phyloP scores from a whole-genome alignment of 2,329 filamentous ascomycete species.

The Hypocreales sp. region DNA sequence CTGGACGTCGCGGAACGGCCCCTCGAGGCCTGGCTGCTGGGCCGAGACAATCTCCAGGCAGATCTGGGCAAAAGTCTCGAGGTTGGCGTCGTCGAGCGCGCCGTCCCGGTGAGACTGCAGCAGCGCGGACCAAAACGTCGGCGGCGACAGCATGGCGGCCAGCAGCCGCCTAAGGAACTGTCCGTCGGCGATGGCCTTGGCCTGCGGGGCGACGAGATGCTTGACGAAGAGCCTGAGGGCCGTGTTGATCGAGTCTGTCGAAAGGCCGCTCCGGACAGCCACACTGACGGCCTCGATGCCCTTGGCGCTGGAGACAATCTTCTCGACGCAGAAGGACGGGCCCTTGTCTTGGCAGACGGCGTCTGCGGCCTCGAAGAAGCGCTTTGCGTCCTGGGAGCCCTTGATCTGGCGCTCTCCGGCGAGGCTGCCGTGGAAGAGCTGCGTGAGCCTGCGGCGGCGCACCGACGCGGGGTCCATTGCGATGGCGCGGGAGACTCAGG shows the following conservation, averaged over 20 bases:
- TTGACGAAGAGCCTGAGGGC: constrained; percentile 2
- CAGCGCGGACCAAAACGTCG: constrained; percentile 4
- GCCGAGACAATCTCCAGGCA: constrained; percentile 5
- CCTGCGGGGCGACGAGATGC: constrained; percentile 1
- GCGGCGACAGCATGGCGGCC: constrained; percentile 4
- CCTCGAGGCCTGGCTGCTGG: not conserved
- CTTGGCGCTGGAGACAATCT: constrained; percentile 1
- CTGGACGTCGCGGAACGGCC: constrained; percentile 5
- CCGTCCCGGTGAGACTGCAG: not conserved
- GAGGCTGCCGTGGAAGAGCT: constrained; percentile 3
- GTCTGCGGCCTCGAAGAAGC: constrained; percentile 6
- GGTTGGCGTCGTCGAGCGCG: not conserved
- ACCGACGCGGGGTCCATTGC: not conserved
- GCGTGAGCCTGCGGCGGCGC: not conserved
- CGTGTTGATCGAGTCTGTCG: not conserved
- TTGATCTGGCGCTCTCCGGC: constrained; percentile 3
- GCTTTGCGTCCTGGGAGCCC: constrained; percentile 4
- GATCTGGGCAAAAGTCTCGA: constrained; percentile 6
- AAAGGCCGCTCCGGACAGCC: constrained; percentile 4
- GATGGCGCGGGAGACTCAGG: too few species aligned
- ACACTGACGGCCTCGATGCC: constrained; percentile 3
- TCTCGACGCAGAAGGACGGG: constrained; percentile 3
- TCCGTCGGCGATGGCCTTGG: constrained; percentile 4
- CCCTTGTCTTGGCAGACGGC: constrained; percentile 2
- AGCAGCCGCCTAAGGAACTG: constrained; percentile 3